Conservation (phyloP, 1,284 basidiomycete species). For the Agaricales sp. region DNA sequence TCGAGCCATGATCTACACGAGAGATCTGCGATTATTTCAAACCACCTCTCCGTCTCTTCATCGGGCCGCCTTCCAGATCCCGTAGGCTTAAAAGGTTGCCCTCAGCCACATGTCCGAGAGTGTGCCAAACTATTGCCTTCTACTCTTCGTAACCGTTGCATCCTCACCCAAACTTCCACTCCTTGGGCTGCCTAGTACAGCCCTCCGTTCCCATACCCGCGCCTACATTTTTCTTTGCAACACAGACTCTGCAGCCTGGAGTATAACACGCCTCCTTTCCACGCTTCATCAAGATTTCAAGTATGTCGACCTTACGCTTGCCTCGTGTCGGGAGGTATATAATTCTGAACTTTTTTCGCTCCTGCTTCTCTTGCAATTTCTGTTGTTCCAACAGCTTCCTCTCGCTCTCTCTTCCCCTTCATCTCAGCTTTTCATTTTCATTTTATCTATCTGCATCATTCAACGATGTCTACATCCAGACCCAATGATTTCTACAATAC, state of each 20-base stretch:
- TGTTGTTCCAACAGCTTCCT: too few species aligned
- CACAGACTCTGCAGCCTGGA: too few species aligned
- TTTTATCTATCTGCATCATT: slow-evolving; percentile 24
- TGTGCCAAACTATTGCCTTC: too few species aligned
- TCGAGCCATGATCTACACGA: too few species aligned
- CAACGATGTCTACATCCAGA: slow-evolving; percentile 55
- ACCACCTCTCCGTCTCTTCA: too few species aligned
- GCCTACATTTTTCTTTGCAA: too few species aligned
- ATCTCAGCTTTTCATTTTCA: not conserved
- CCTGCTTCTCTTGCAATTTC: too few species aligned
- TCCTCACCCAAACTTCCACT: not conserved
- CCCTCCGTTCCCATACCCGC: not conserved
- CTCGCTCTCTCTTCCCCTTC: slow-evolving; percentile 23
- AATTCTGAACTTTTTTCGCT: slow-evolving; percentile 32
- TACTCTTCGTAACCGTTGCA: not conserved
- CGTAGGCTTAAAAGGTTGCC: slow-evolving; percentile 15
- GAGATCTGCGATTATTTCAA: too few species aligned
- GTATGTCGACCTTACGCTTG: too few species aligned
- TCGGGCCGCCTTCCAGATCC: not conserved
- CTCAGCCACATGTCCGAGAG: slow-evolving; percentile 12
- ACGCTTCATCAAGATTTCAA: too few species aligned
- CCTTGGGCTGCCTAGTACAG: not conserved
- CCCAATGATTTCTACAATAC: slow-evolving; percentile 29
- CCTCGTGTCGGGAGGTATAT: slow-evolving; percentile 34
- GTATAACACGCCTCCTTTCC: too few species aligned